These are phyloP conservation scores for Grosmannia huntii DNA, from an alignment of 2,329 filamentous ascomycete genomes.

Conservation along the genomic window DNA sequence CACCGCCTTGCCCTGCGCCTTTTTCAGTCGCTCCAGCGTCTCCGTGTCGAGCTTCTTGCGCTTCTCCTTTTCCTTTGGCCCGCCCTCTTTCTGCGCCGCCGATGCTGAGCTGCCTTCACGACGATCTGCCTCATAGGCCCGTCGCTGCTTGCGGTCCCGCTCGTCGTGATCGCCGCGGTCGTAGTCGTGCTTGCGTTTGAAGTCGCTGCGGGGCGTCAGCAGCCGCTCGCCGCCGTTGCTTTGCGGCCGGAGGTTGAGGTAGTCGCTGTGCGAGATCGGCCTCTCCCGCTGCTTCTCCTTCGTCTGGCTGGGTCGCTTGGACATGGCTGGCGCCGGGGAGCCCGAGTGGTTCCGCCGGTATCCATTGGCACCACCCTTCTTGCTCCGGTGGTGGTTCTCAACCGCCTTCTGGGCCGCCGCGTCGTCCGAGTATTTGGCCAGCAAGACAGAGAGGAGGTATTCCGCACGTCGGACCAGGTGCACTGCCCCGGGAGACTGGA, in stretches of 20 bases:
- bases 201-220: conserved; percentile 33
- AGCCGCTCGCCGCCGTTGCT: conserved; percentile 30
- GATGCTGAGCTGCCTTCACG: conserved; percentile 20
- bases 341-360: conserved; percentile 45
- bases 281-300: conserved; percentile 33
- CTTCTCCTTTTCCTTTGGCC: conserved; percentile 26
- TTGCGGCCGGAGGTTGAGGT: conserved; percentile 12
- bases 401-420: conserved; percentile 63
- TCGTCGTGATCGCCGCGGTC: conserved; percentile 39
- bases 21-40: conserved; percentile 22
- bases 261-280: conserved; percentile 17
- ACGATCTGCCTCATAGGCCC: conserved; percentile 30
- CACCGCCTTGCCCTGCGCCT: conserved; percentile 21
- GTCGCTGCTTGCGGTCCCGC: conserved; percentile 33
- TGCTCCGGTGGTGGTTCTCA: conserved; percentile 90
- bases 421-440: conserved; percentile 70
- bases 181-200: conserved; percentile 48
- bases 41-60: conserved; percentile 22
- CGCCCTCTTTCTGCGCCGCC: conserved; percentile 18
- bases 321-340: conserved; percentile 50
- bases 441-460: conserved; percentile 88
- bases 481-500: conserved; percentile 91
- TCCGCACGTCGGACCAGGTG: conserved; percentile 91
- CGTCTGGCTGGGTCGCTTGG: conserved; percentile 33
- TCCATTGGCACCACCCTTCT: conserved; percentile 60